phyloP scores from a whole-genome alignment of 352 stramenopile genomes.

The Phytophthora parvispora region DNA sequence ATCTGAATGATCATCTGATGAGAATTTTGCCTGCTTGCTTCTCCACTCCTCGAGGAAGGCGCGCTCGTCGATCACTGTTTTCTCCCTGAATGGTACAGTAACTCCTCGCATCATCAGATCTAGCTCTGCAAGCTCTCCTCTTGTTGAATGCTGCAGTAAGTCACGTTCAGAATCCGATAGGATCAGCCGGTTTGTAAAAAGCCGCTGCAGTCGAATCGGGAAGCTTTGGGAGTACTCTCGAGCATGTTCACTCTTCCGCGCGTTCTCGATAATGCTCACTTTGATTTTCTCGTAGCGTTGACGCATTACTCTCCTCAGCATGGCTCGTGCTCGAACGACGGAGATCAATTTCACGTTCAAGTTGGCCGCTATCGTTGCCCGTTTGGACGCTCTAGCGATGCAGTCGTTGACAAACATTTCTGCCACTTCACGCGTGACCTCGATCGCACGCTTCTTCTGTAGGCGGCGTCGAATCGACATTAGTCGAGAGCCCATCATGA shows the following conservation, averaged over 20 bases:
- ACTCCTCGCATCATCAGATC: conserved; percentile 19
- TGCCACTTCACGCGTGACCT: conserved; percentile 40
- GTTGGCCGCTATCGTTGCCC: conserved; percentile 40
- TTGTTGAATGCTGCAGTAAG: conserved; percentile 52
- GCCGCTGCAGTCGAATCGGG: conserved; percentile 59
- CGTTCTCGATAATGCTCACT: conserved; percentile 47
- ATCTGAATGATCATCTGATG: conserved; percentile 8
- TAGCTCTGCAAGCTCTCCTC: conserved; percentile 36
- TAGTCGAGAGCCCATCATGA: conserved; percentile 71
- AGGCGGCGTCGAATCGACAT: conserved; percentile 70
- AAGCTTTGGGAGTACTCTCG: conserved; percentile 62
- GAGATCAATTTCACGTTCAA: conserved; percentile 60
- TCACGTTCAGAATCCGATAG: conserved; percentile 63
- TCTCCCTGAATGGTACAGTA: conserved; percentile 2
- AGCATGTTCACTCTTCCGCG: conserved; percentile 67
- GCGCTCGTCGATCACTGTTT: conserved; percentile 8
- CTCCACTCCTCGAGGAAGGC: conserved; percentile 15
- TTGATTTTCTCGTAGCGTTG: conserved; percentile 57
- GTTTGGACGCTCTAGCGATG: conserved; percentile 40
- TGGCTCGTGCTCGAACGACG: conserved; percentile 46
- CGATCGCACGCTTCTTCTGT: conserved; percentile 56
- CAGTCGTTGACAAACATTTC: conserved; percentile 43
- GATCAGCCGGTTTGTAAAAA: conserved; percentile 37
- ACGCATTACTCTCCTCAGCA: conserved; percentile 62
- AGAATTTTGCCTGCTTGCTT: conserved; percentile 13